A percentile compares a stretch with the other conserved stretches of the same genome.
Evolutionary conservation across 345 rosid species (phyloP).

Genomic region (Carallia brachiata): DNA sequence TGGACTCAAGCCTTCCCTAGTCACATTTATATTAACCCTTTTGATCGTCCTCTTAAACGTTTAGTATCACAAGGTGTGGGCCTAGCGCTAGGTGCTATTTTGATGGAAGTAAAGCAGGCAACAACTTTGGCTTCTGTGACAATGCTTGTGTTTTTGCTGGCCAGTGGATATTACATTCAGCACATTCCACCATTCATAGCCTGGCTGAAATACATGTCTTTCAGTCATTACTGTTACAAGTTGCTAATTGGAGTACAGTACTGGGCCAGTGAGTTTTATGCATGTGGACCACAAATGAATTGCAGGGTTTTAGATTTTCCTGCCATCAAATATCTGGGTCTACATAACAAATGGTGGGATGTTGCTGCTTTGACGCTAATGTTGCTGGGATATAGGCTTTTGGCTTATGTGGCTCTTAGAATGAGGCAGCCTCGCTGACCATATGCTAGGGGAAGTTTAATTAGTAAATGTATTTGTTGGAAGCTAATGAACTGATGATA

Average conservation of each 20-base stretch:
- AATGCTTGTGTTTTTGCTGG: constrained; percentile 80
- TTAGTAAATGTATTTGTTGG: constrained; percentile 9
- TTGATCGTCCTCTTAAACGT: constrained; percentile 66
- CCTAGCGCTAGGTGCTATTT: constrained; percentile 75
- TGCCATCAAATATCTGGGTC: constrained; percentile 49
- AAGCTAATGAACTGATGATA: not conserved
- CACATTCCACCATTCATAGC: constrained; percentile 77
- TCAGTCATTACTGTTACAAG: constrained; percentile 85
- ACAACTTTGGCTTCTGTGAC: constrained; percentile 78
- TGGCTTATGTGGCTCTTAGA: constrained; percentile 77
- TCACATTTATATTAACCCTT: constrained; percentile 65
- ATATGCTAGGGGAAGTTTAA: constrained; percentile 7
- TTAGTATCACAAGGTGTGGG: constrained; percentile 87
- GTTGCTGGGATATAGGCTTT: constrained; percentile 68
- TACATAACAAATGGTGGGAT: constrained; percentile 52
- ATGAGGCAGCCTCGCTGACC: constrained; percentile 39
- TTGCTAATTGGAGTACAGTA: constrained; percentile 79
- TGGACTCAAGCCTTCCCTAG: constrained; percentile 73
- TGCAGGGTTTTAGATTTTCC: constrained; percentile 81
- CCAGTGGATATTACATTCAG: constrained; percentile 86
- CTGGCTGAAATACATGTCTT: constrained; percentile 84
- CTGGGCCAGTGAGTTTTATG: constrained; percentile 54
- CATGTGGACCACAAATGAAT: constrained; percentile 47
- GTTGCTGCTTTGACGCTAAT: constrained; percentile 59
- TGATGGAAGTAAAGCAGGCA: constrained; percentile 81